Conservation (phyloP, 164 flowering plant species). For the Nelumbo lutea region DNA sequence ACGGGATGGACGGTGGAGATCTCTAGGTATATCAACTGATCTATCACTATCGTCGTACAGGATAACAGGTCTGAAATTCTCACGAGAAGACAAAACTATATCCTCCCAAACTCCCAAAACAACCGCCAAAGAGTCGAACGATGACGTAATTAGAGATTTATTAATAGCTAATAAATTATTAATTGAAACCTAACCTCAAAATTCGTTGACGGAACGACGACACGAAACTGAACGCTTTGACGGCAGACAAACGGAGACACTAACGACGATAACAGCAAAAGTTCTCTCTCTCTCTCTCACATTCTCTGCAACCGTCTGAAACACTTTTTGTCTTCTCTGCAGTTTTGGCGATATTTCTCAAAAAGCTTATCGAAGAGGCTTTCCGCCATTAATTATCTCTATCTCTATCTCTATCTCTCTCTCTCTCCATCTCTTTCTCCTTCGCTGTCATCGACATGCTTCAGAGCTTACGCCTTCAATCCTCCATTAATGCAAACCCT, state of each 20-base stretch:
- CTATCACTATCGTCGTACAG: too few species aligned
- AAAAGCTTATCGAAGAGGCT: not conserved
- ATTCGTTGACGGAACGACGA: too few species aligned
- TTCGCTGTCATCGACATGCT: conserved; percentile 30
- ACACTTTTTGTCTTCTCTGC: not conserved
- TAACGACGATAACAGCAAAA: conserved; percentile 2
- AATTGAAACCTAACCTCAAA: too few species aligned
- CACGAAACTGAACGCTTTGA: not conserved
- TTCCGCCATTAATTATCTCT: not conserved
- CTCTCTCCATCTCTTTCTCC: not conserved
- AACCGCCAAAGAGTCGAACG: too few species aligned
- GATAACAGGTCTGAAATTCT: too few species aligned
- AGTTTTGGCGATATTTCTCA: not conserved
- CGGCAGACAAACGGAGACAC: not conserved
- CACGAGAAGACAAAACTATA: too few species aligned
- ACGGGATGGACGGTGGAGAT: too few species aligned
- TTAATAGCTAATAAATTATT: too few species aligned
- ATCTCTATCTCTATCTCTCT: not conserved
- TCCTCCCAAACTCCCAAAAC: too few species aligned
- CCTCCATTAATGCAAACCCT: conserved; percentile 11
- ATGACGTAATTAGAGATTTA: too few species aligned
- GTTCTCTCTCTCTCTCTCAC: not conserved
- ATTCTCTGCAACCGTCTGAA: not conserved
- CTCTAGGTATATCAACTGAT: too few species aligned
- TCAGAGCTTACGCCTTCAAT: conserved; percentile 32